phyloP scores from a whole-genome alignment of 306 rosid species.

The Cucurbita moschata region DNA sequence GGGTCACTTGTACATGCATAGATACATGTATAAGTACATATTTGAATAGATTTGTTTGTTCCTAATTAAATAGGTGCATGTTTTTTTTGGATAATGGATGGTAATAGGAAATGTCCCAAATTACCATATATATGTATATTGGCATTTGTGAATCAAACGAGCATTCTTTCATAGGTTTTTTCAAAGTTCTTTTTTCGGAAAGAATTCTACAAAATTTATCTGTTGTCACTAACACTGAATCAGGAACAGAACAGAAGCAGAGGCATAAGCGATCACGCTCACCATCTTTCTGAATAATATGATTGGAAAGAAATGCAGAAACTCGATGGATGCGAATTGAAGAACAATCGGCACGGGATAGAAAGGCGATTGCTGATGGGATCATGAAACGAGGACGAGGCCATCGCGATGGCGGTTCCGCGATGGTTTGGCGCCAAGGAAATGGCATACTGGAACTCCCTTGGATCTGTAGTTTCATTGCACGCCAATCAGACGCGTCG shows the following conservation, averaged over 20 bases:
- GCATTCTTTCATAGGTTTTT: too few relatives aligned
- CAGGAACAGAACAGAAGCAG: background rate
- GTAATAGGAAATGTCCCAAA: too few relatives aligned
- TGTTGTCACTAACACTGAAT: too few relatives aligned
- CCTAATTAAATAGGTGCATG: too few relatives aligned
- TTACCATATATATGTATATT: too few relatives aligned
- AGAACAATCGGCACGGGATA: slow-evolving; percentile 18
- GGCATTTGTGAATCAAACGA: too few relatives aligned
- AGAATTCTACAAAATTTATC: too few relatives aligned
- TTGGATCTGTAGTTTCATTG: background rate
- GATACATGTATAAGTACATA: too few relatives aligned
- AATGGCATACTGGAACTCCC: background rate
- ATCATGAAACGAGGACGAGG: slow-evolving; percentile 26
- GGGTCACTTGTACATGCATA: too few relatives aligned
- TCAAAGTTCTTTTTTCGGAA: too few relatives aligned
- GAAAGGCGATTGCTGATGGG: slow-evolving; percentile 38
- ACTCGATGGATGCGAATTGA: slow-evolving; percentile 32
- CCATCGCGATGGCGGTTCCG: slow-evolving; percentile 24
- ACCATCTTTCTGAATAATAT: slow-evolving; percentile 19
- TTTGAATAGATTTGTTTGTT: too few relatives aligned
- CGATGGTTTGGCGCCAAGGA: slow-evolving; percentile 54
- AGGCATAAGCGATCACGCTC: background rate
- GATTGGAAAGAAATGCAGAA: background rate
- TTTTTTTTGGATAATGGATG: too few relatives aligned
- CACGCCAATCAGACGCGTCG: slow-evolving; percentile 3